Evolutionary conservation across 1,284 basidiomycete genomes (phyloP).

Genomic region (Inonotus hispidus): DNA sequence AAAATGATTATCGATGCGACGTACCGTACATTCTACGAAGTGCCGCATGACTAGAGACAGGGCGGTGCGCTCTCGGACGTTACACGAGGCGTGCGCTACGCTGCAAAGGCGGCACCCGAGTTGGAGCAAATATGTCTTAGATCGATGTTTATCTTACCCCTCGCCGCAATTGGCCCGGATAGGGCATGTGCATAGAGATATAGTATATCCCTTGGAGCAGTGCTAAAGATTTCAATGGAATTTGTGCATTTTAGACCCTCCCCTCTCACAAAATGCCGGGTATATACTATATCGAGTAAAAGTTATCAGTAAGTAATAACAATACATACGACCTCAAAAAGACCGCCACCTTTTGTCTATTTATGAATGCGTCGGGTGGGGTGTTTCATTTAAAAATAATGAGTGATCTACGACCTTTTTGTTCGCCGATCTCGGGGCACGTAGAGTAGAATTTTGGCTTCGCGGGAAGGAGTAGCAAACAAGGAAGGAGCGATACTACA

Average conservation of each 20-base stretch:
- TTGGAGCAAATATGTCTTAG: conserved; percentile 10
- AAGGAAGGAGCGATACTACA: conserved; percentile 11
- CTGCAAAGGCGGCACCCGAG: neutral
- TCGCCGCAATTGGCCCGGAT: neutral
- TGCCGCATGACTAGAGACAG: neutral
- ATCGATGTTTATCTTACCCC: neutral
- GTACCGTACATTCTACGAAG: neutral
- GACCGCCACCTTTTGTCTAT: neutral
- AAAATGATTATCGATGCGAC: neutral
- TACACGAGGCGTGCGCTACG: conserved; percentile 5
- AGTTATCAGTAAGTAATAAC: neutral
- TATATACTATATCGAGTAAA: neutral
- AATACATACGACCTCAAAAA: neutral
- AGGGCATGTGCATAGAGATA: neutral
- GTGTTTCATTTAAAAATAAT: neutral
- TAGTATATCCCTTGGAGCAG: conserved; percentile 4
- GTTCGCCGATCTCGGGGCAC: neutral
- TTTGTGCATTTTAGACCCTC: neutral
- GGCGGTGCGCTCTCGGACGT: neutral
- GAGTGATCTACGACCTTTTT: conserved; percentile 10
- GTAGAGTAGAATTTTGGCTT: conserved; percentile 9
- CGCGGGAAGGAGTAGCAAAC: neutral
- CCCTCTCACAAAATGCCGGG: neutral
- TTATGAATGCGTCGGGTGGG: neutral
- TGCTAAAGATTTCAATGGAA: neutral